Conservation (phyloP, 805 yeast species). For the Pichia rugopelliculosa region DNA sequence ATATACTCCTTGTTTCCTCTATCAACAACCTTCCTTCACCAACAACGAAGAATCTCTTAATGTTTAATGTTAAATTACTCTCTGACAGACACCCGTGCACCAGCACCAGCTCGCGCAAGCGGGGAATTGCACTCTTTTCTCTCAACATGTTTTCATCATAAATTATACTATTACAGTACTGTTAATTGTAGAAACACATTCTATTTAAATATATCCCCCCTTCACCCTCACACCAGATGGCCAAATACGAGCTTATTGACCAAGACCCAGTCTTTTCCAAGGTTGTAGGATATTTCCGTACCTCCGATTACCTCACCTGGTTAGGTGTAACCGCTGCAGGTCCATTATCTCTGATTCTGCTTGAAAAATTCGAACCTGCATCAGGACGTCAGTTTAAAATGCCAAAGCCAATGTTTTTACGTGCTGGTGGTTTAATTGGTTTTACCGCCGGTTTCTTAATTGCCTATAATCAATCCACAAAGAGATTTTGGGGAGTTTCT, state of each 20-base stretch:
- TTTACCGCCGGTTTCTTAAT: slow-evolving; percentile 64
- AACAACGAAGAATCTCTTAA: too few species aligned
- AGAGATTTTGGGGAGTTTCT: slow-evolving; percentile 69
- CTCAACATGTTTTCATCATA: background rate
- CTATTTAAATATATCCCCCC: too few species aligned
- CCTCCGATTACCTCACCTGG: slow-evolving; percentile 52
- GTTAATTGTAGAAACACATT: background rate
- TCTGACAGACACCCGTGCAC: background rate
- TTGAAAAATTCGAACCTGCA: slow-evolving; percentile 42
- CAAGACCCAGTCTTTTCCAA: slow-evolving; percentile 69
- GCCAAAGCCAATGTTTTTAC: slow-evolving; percentile 48
- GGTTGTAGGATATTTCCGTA: slow-evolving; percentile 67
- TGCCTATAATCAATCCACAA: slow-evolving; percentile 59
- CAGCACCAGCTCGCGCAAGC: background rate
- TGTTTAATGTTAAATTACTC: too few species aligned
- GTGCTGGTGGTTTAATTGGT: slow-evolving; percentile 59
- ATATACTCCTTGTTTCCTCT: too few species aligned
- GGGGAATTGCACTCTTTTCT: background rate
- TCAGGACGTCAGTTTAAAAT: slow-evolving; percentile 38
- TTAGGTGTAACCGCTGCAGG: slow-evolving; percentile 41
- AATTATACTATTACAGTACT: too few species aligned
- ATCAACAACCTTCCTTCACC: too few species aligned
- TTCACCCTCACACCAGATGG: too few species aligned
- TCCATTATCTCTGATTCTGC: slow-evolving; percentile 38
- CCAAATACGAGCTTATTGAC: slow-evolving; percentile 45